Evolutionary conservation across 306 rosid species (phyloP), one percentile per base, ranked within the genome.

Genomic region (Malus asiatica): DNA sequence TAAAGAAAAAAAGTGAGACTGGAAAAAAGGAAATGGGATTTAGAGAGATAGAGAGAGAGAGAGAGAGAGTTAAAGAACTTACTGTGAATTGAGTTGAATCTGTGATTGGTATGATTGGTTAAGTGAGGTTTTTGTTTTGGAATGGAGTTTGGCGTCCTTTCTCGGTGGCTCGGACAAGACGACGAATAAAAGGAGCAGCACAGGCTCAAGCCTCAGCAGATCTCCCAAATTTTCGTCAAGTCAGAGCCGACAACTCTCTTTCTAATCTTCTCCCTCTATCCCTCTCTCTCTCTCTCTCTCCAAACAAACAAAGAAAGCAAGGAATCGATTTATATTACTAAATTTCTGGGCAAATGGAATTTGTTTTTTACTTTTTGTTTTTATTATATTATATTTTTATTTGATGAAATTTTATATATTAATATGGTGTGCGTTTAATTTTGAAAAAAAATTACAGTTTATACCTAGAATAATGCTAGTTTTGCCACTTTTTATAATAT

Each of bases 171-270:
- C 51, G 67, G 87, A 87, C 83, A 86, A 82, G 84, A 79, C 76
- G 80, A 85, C 76, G 89, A 86, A 83, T 80, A 77, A 67, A 60
- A 70, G 70, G 81, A 78, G 75, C 51, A 82, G 20, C 20, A 38
- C 42, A 38, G 42, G 42, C 42, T 38, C 42, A 7, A 7, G 42
- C 42, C 42, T 38, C 42, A 2, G 79, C 84, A 84, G 90, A 84
- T 86, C 89, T 83, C 86, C 61, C 74, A 59, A 35, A 23, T 32
- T 83, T 78, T 68, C 75, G 13, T 51, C 22, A 68, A 88, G 92
- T 90, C 92, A 88, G 86, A 84, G 52, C 83, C 85, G 70, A 74
- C 73, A 70, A 70, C 65, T 64, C 66, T 12, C 74, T 33, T 30
- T 67, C 68, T 72, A 66, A 66, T 66, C 44, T 76, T 51, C 59